Evolutionary conservation across 1,284 basidiomycete genomes (phyloP).

Genomic region (Xerocomus amazonicus): DNA sequence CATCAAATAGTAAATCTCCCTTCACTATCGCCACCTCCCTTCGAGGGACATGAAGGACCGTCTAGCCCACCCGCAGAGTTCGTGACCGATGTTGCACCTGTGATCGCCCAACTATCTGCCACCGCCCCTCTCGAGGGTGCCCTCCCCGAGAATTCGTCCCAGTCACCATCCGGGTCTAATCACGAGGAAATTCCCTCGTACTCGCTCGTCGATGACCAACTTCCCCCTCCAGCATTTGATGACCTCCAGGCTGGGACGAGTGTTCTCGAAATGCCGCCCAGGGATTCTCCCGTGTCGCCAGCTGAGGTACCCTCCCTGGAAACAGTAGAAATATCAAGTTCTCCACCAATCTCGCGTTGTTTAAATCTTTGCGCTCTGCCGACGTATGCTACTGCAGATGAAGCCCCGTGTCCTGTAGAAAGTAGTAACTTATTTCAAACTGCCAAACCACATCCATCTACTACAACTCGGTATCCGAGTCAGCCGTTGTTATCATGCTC

Average conservation of each 20-base stretch:
- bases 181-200: constrained; percentile 24
- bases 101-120: neutral
- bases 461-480: neutral
- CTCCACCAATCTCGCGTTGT: neutral
- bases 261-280: neutral
- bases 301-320: neutral
- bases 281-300: neutral
- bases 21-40: constrained; percentile 4
- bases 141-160: neutral
- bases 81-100: neutral
- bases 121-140: neutral
- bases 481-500: neutral
- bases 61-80: neutral
- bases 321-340: neutral
- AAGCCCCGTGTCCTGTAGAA: neutral
- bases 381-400: neutral
- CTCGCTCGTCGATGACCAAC: constrained; percentile 23
- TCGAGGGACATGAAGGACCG: constrained; percentile 1
- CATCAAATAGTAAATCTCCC: neutral
- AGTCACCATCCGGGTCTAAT: constrained; percentile 2
- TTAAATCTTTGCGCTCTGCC: neutral
- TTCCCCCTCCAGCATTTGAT: constrained; percentile 27
- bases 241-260: constrained; percentile 12
- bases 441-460: neutral
- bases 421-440: constrained; percentile 1